Conservation (phyloP, 2,329 filamentous ascomycete species). For the Zymoseptoria pseudotritici region DNA sequence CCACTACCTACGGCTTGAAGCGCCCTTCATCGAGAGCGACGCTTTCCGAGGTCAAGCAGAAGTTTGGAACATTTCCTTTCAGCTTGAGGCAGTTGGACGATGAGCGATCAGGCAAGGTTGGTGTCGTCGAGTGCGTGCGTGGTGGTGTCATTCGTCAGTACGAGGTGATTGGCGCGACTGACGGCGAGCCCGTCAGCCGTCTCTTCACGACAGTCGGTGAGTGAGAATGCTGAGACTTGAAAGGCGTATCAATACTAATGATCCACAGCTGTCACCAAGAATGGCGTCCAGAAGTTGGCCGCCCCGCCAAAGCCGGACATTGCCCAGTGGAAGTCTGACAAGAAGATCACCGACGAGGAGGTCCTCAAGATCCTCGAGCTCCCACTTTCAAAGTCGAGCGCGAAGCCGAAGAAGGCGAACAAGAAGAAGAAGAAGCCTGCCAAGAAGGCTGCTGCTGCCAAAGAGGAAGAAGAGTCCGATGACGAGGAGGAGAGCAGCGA, state of each 20-base stretch:
- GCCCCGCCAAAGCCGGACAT: conserved; percentile 69
- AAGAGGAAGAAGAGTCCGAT: conserved; percentile 25
- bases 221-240: conserved; percentile 31
- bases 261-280: conserved; percentile 82
- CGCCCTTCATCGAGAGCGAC: conserved; percentile 87
- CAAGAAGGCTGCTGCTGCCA: conserved; percentile 40
- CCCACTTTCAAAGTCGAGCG: conserved; percentile 58
- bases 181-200: conserved; percentile 74
- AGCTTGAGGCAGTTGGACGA: conserved; percentile 94
- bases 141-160: conserved; percentile 90
- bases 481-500: conserved; percentile 22
- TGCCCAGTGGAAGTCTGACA: conserved; percentile 82
- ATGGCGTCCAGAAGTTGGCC: conserved; percentile 81
- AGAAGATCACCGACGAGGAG: conserved; percentile 96
- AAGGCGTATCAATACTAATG: conserved; percentile 8
- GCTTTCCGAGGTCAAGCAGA: conserved; percentile 90
- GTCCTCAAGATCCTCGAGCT: conserved; percentile 89
- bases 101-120: conserved; percentile 90
- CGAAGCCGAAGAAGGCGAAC: conserved; percentile 76
- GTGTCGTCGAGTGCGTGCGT: conserved; percentile 92
- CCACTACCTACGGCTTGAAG: conserved; percentile 87
- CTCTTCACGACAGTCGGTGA: conserved; percentile 88
- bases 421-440: conserved; percentile 81
- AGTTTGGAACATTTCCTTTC: conserved; percentile 97
- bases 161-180: conserved; percentile 91